Base-by-base conservation (phyloP, 257 asterid species). In the Salvia miltiorrhiza region DNA sequence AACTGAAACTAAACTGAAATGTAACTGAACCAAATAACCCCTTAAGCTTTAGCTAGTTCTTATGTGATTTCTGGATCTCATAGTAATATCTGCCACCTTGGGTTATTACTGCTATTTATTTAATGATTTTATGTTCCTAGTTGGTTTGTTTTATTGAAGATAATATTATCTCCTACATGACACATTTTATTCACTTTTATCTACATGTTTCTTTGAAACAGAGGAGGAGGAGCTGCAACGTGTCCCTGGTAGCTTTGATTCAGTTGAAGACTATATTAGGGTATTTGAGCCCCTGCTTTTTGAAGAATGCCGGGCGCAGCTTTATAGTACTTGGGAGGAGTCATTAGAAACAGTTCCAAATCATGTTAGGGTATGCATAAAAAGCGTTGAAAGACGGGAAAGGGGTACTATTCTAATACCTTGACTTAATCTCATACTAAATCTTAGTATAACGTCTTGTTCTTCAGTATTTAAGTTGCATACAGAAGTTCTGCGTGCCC, bases 221-320 rank as follows among this genome's bases (percentile, higher is more conserved):
- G 99, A 86, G 89, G 97, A 91, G 39, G 84, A 93, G 70, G 97
- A 94, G 83, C 97, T 94, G 63, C 96, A 91, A 70, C 75, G 85
- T 57, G 97, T 94, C 70, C 99, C 99, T 44, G 97, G 95, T 67
- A 76, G 62, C 53, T 94, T 94, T 85, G 97, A 91, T 48, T 89
- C 99, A 21, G 97, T 82, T 40, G 99, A 94, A 70, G 99, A 91
- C 71, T 94, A 94, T 81, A 78, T 91, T 70, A 81, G 87, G 61
- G 99, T 94, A 41, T 89, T 94, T 79, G 99, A 94, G 77, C 99
- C 99, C 76, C 80, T 94, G 89, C 95, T 94, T 75, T 91, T 94
- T 79, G 99, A 91, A 86, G 97, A 94, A 81, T 89, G 99, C 66
- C 86, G 97, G 53, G 98, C 98, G 16, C 99, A 94, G 77, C 88